A percentile compares a stretch with the other conserved stretches of the same genome.
Evolutionary conservation across 2,329 filamentous ascomycete genomes (phyloP).

Genomic region (Tolypocladium ovalisporum): DNA sequence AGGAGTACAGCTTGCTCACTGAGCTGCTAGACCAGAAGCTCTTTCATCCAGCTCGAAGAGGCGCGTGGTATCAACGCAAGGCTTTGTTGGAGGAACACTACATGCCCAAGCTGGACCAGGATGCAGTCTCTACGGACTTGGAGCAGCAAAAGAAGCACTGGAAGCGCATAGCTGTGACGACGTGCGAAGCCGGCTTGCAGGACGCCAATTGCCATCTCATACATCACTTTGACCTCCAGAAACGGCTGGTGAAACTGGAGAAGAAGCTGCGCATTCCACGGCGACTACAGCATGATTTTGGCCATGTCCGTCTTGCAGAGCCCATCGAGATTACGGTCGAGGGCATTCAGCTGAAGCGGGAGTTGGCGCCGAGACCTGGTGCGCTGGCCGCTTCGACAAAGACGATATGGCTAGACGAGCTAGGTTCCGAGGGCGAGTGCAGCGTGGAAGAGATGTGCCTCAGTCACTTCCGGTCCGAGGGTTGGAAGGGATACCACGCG

Average conservation of each 20-base stretch:
- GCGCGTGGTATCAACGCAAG: constrained; percentile 92
- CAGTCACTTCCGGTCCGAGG: constrained; percentile 67
- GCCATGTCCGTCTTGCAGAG: constrained; percentile 67
- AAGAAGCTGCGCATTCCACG: constrained; percentile 72
- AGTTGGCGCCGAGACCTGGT: constrained; percentile 31
- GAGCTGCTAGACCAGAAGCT: constrained; percentile 72
- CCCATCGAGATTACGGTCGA: constrained; percentile 65
- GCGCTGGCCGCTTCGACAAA: constrained; percentile 45
- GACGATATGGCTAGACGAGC: constrained; percentile 79
- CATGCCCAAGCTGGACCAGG: constrained; percentile 54
- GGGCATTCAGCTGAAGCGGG: constrained; percentile 65
- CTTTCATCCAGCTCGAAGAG: constrained; percentile 76
- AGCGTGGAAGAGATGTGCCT: constrained; percentile 92
- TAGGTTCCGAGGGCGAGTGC: constrained; percentile 60
- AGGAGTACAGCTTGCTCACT: constrained; percentile 62
- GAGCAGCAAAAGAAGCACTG: constrained; percentile 67
- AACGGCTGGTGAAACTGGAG: constrained; percentile 85
- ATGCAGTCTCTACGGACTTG: constrained; percentile 20
- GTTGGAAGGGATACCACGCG: constrained; percentile 91
- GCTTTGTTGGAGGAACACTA: constrained; percentile 93
- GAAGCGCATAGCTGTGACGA: constrained; percentile 64
- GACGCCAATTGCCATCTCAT: constrained; percentile 85
- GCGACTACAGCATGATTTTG: constrained; percentile 85
- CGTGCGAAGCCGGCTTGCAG: constrained; percentile 78
- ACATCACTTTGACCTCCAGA: constrained; percentile 90